A percentile compares a stretch with the other conserved stretches of the same genome.
Conservation (phyloP, 1,284 basidiomycete genomes). For the Trichosporon sp. region DNA sequence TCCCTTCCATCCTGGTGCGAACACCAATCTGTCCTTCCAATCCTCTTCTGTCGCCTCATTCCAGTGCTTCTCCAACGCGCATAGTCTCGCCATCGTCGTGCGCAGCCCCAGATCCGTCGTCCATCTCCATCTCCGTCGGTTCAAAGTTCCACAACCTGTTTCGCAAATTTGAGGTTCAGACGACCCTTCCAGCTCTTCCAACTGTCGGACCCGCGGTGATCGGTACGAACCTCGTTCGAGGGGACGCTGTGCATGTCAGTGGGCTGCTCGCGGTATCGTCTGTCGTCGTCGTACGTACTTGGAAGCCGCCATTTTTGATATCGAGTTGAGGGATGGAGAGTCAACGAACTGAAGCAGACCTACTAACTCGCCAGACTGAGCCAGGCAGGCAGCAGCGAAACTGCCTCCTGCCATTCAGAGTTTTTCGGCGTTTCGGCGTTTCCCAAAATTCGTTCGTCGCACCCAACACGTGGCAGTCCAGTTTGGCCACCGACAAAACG, state of each 20-base stretch:
- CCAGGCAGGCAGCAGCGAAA: neutral
- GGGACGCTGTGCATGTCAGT: constrained; percentile 27
- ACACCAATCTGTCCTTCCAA: neutral
- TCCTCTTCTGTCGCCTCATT: neutral
- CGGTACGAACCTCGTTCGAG: constrained; percentile 27
- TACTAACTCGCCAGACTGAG: neutral
- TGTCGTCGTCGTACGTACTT: neutral
- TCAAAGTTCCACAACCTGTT: constrained; percentile 22
- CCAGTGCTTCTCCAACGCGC: neutral
- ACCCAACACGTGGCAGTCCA: neutral
- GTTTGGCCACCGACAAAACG: neutral
- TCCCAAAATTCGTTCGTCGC: neutral
- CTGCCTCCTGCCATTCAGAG: neutral
- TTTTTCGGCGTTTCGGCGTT: constrained; percentile 15
- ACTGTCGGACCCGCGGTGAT: constrained; percentile 6
- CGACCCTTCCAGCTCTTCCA: neutral
- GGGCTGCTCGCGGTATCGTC: neutral
- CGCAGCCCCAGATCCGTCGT: neutral
- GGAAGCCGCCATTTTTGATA: constrained; percentile 20
- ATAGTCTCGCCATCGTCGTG: neutral
- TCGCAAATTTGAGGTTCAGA: neutral
- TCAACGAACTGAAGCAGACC: neutral
- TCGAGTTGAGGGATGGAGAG: constrained; percentile 1
- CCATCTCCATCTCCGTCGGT: neutral
- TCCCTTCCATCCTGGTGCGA: neutral